Conservation (phyloP, 1,139 yeast genomes). For the Tardiomyces digboiensis region DNA sequence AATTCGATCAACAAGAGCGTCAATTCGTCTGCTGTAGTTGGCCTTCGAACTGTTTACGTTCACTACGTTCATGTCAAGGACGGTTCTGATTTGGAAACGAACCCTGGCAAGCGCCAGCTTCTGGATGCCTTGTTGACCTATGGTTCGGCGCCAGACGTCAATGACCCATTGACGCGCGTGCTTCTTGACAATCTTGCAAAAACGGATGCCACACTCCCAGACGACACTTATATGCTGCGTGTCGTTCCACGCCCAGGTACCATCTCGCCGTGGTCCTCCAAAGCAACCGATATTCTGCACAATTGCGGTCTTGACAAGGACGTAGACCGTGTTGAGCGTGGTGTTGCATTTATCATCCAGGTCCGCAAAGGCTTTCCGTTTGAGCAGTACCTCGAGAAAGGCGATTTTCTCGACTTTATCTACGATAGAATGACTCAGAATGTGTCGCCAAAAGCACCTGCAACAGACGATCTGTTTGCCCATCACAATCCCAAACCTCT, state of each 20-base stretch:
- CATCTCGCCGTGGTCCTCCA: conserved; percentile 98
- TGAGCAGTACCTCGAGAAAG: conserved; percentile 40
- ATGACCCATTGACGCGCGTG: conserved; percentile 39
- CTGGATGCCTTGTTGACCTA: conserved; percentile 62
- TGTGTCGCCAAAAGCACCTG: conserved; percentile 43
- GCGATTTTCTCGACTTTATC: conserved; percentile 54
- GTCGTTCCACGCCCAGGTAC: conserved; percentile 93
- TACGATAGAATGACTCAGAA: conserved; percentile 95
- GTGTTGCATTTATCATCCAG: conserved; percentile 62
- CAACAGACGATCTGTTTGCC: conserved; percentile 60
- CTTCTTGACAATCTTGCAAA: conserved; percentile 29
- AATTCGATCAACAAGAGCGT: conserved; percentile 65
- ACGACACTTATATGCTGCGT: conserved; percentile 54
- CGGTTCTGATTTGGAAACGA: conserved; percentile 17
- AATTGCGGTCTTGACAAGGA: conserved; percentile 73
- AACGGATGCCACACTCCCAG: conserved; percentile 28
- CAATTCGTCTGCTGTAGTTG: conserved; percentile 54
- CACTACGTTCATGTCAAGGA: conserved; percentile 65
- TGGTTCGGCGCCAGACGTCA: conserved; percentile 53
- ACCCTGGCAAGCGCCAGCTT: conserved; percentile 29
- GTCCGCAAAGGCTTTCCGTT: conserved; percentile 63
- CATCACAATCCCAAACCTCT: conserved; percentile 82
- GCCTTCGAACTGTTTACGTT: conserved; percentile 64
- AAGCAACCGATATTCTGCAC: conserved; percentile 89
- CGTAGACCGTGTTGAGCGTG: conserved; percentile 85